Evolutionary conservation across 2,329 filamentous ascomycete species (phyloP).

Genomic region (Clarireedia homoeocarpa): DNA sequence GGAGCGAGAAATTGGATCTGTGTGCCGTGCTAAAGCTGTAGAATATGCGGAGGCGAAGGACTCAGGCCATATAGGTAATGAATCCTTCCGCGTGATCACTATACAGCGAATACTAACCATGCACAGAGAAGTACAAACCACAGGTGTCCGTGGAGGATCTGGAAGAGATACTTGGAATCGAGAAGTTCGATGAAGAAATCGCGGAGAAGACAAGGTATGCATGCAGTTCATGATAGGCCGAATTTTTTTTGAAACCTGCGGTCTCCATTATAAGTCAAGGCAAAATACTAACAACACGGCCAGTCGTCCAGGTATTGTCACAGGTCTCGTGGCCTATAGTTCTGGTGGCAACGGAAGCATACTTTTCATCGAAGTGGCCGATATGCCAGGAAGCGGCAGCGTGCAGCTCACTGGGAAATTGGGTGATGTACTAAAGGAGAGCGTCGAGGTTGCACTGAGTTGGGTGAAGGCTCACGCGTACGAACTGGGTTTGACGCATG

Average conservation of each 20-base stretch:
- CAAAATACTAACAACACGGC: conserved; percentile 17
- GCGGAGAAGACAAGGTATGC: conserved; percentile 61
- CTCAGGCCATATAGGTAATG: conserved; percentile 39
- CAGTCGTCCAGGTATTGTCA: conserved; percentile 82
- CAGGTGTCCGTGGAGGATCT: conserved; percentile 70
- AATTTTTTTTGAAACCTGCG: conserved; percentile 7
- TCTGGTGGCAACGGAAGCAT: conserved; percentile 91
- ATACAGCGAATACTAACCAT: conserved; percentile 5
- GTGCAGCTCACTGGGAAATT: conserved; percentile 95
- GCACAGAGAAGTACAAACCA: conserved; percentile 58
- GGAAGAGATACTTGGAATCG: conserved; percentile 84
- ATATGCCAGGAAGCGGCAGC: conserved; percentile 88
- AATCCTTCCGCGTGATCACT: background rate
- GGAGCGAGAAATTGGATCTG: conserved; percentile 88
- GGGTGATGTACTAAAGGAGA: conserved; percentile 94
- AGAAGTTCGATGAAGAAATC: conserved; percentile 92
- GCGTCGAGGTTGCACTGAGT: conserved; percentile 87
- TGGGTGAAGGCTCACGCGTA: conserved; percentile 98
- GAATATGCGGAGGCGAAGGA: conserved; percentile 90
- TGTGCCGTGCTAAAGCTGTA: conserved; percentile 91
- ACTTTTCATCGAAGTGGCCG: conserved; percentile 94
- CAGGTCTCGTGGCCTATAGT: conserved; percentile 90
- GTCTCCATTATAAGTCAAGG: conserved; percentile 9
- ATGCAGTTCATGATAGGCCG: conserved; percentile 4
- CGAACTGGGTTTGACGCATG: conserved; percentile 74